phyloP scores from a whole-genome alignment of 1,284 basidiomycete species.

The Tilletia walkeri region DNA sequence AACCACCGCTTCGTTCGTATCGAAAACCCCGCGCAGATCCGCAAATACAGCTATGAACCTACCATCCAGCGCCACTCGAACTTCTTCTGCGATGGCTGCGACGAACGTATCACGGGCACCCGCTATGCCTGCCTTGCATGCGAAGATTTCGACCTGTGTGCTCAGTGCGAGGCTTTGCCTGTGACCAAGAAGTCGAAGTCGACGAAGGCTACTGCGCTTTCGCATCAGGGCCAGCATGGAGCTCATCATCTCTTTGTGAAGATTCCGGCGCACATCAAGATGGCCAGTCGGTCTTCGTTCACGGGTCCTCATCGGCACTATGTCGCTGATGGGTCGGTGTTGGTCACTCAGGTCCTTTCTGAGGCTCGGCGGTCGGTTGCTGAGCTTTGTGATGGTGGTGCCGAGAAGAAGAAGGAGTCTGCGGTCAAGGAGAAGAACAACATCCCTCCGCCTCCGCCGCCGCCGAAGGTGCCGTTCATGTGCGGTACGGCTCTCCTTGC shows the following conservation, averaged over 20 bases:
- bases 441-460: too few relatives aligned
- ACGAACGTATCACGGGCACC: conserved; percentile 23
- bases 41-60: not conserved
- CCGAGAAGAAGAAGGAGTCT: too few relatives aligned
- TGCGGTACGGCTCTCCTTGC: too few relatives aligned
- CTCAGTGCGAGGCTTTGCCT: conserved; percentile 30
- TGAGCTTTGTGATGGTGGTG: too few relatives aligned
- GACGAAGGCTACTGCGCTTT: conserved; percentile 2
- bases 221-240: conserved; percentile 22
- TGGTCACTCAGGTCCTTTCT: too few relatives aligned
- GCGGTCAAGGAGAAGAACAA: too few relatives aligned
- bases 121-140: conserved; percentile 33
- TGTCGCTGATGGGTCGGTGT: too few relatives aligned
- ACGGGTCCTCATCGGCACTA: too few relatives aligned
- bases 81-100: conserved; percentile 31
- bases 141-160: conserved; percentile 31
- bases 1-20: conserved; percentile 27
- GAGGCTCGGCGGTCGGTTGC: too few relatives aligned
- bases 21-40: conserved; percentile 18
- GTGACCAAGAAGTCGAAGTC: not conserved
- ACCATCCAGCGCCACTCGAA: conserved; percentile 17
- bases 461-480: too few relatives aligned
- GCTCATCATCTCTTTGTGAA: conserved; percentile 31
- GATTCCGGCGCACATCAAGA: conserved; percentile 19
- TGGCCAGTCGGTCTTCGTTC: too few relatives aligned